Conservation (phyloP, 148 eudicot genomes). For the Camellia sinensis region DNA sequence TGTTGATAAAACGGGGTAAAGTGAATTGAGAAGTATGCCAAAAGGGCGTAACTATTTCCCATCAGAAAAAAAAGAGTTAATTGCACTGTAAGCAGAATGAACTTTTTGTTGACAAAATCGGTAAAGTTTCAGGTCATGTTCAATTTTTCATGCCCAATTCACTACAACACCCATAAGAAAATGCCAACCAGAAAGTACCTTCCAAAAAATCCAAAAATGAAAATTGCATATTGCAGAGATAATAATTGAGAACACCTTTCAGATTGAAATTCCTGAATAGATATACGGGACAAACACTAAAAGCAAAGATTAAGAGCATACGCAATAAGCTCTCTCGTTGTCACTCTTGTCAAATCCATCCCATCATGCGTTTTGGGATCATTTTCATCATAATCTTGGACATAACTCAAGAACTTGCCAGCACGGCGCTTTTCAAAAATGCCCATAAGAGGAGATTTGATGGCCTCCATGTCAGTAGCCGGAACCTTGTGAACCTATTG, state of each 20-base stretch:
- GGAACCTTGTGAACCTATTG: slow-evolving; percentile 88
- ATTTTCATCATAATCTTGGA: slow-evolving; percentile 77
- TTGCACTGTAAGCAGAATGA: slow-evolving; percentile 4
- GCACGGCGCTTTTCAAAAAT: slow-evolving; percentile 94
- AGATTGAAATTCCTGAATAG: not conserved
- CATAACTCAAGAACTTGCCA: slow-evolving; percentile 78
- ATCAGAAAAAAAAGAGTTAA: not conserved
- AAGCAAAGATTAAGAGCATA: slow-evolving; percentile 36
- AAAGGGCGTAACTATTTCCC: too few species aligned
- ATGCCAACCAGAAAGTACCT: not conserved
- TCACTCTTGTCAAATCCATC: slow-evolving; percentile 80
- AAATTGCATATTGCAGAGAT: not conserved
- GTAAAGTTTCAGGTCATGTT: not conserved
- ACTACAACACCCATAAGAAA: not conserved
- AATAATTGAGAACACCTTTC: not conserved
- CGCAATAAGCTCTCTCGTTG: slow-evolving; percentile 86
- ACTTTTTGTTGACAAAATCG: not conserved
- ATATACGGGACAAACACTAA: not conserved
- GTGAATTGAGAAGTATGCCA: too few species aligned
- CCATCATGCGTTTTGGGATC: slow-evolving; percentile 87
- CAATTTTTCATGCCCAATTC: not conserved
- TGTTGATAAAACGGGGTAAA: too few species aligned
- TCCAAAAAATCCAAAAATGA: not conserved
- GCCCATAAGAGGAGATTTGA: slow-evolving; percentile 96
- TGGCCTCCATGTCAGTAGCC: slow-evolving; percentile 97